Percentiles rank a stretch among this genome's conserved stretches.
phyloP scores from a whole-genome alignment of 306 rosid genomes.

The Senna siamea region DNA sequence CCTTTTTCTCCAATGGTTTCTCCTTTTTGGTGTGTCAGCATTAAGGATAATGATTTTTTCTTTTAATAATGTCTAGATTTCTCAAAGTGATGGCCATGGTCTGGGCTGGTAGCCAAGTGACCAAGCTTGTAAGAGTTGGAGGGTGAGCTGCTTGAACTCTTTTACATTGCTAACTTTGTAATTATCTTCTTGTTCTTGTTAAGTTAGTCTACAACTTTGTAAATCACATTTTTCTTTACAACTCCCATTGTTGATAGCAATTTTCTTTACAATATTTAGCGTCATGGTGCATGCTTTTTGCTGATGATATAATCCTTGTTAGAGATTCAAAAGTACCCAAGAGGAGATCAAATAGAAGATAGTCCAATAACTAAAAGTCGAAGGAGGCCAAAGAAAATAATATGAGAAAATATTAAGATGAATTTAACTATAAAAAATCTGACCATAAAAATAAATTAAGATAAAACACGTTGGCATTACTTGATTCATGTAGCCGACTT shows the following conservation, averaged over 20 bases:
- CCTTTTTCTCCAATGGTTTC: not conserved
- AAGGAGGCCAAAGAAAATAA: no score
- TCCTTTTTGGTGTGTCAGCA: constrained; percentile 14
- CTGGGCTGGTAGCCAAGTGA: constrained; percentile 98
- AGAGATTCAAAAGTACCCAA: no score
- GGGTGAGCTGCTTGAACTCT: constrained; percentile 64
- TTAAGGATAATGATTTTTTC: constrained; percentile 4
- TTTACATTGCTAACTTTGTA: constrained; percentile 2
- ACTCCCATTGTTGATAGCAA: constrained; percentile 10
- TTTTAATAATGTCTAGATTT: constrained; percentile 59
- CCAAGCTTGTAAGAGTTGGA: constrained; percentile 84
- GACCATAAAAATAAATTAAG: no score
- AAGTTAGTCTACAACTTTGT: not conserved
- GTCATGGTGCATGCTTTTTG: no score
- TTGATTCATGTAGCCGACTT: no score
- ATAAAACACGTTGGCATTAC: no score
- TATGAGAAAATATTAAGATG: no score
- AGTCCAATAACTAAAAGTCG: no score
- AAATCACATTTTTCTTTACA: not conserved
- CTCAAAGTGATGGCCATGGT: constrained; percentile 92
- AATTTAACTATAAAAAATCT: no score
- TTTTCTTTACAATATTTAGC: no score
- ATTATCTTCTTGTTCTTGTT: constrained; percentile 1
- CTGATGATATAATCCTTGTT: no score
- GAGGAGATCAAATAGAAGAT: no score